Conservation (phyloP, 2,329 filamentous ascomycete species). For the Pseudogymnoascus sp. region DNA sequence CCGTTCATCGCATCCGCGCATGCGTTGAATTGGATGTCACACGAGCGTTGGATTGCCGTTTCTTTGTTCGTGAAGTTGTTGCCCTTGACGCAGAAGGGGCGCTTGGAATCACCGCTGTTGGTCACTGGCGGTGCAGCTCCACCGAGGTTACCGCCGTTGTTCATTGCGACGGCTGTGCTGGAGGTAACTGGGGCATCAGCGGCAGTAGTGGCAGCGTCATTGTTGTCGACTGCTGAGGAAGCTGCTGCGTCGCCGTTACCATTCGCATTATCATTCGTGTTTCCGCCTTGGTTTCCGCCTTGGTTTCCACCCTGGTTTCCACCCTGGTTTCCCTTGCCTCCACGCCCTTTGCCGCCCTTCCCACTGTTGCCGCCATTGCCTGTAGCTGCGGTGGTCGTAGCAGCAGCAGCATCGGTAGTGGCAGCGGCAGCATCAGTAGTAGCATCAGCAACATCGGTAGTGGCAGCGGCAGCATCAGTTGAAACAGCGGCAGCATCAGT, state of each 20-base stretch:
- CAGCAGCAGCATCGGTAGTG: constrained; percentile 10
- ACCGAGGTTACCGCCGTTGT: constrained; percentile 31
- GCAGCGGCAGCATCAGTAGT: constrained; percentile 7
- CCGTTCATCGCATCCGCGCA: constrained; percentile 51
- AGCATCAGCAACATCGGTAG: neutral
- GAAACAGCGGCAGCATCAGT: constrained; percentile 8
- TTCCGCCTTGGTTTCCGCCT: neutral
- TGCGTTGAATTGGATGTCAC: constrained; percentile 55
- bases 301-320: neutral
- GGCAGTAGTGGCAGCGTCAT: neutral
- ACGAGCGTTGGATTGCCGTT: constrained; percentile 51
- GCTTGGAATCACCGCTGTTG: constrained; percentile 40
- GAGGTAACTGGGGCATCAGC: neutral
- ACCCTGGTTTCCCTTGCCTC: neutral
- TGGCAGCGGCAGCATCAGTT: neutral
- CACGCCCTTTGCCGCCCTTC: neutral
- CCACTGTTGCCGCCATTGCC: neutral
- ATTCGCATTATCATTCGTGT: neutral
- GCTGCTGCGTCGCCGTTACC: neutral
- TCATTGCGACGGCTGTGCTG: neutral
- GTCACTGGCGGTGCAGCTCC: constrained; percentile 44
- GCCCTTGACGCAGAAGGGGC: constrained; percentile 50
- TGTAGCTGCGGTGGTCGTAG: neutral
- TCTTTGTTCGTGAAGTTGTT: constrained; percentile 49
- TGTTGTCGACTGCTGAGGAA: neutral